These are phyloP conservation scores for Trebouxia sp. DNA, from an alignment of 139 green algal genomes.

Conservation along the genomic window DNA sequence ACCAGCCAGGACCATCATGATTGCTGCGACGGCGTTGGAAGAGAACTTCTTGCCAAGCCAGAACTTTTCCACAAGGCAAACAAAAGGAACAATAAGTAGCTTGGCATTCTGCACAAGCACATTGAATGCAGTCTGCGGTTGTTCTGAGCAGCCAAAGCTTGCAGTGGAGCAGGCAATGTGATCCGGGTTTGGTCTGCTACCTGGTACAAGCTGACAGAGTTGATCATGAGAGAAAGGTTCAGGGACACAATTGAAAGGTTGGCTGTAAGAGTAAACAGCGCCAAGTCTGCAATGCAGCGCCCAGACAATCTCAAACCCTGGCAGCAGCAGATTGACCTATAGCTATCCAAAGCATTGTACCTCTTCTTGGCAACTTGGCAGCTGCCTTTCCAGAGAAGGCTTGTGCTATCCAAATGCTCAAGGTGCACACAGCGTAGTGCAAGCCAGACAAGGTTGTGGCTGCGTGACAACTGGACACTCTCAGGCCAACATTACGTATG, in stretches of 20 bases:
- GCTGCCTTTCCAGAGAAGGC: conserved; percentile 34
- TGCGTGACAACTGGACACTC: neutral
- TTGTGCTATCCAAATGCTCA: conserved; percentile 40
- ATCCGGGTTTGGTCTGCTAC: too few relatives aligned
- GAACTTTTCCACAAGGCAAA: conserved; percentile 79
- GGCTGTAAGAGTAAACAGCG: conserved; percentile 55
- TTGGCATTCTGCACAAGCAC: conserved; percentile 80
- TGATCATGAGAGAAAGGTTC: conserved; percentile 74
- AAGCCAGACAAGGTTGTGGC: conserved; percentile 58
- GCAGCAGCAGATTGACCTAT: too few relatives aligned
- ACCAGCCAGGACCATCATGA: conserved; percentile 74
- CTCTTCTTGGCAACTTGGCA: conserved; percentile 36
- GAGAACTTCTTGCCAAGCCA: conserved; percentile 72
- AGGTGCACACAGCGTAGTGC: conserved; percentile 59
- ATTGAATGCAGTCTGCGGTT: neutral
- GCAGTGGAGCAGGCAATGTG: too few relatives aligned
- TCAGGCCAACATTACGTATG: neutral
- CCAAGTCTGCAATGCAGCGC: conserved; percentile 50
- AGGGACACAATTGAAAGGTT: conserved; percentile 68
- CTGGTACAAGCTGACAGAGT: conserved; percentile 67
- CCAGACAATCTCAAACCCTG: too few relatives aligned
- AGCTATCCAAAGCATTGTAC: too few relatives aligned
- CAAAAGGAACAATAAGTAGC: conserved; percentile 92
- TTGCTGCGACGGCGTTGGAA: conserved; percentile 43
- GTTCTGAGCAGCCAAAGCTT: too few relatives aligned